These are phyloP conservation scores for Phialophora macrospora DNA, from an alignment of 2,329 filamentous ascomycete species.

Conservation along the genomic window DNA sequence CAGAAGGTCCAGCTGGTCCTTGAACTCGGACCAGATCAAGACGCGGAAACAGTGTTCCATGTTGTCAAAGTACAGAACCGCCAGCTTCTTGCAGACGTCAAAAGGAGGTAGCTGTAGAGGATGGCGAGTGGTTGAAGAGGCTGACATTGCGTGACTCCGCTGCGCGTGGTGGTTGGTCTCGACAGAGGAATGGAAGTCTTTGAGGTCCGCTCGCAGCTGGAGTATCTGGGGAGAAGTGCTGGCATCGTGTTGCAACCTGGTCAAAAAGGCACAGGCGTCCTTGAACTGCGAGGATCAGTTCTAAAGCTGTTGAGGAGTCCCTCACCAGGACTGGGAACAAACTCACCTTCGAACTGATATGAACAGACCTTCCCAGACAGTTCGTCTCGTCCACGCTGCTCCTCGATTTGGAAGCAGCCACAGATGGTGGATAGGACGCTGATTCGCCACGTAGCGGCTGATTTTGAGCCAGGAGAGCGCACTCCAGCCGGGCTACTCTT, in stretches of 20 bases:
- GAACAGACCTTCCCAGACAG: neutral
- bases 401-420: neutral
- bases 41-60: constrained; percentile 39
- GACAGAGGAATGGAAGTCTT: constrained; percentile 25
- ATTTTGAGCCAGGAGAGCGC: constrained; percentile 24
- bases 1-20: constrained; percentile 28
- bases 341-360: constrained; percentile 19
- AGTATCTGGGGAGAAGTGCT: constrained; percentile 11
- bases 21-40: constrained; percentile 33
- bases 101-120: constrained; percentile 28
- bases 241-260: constrained; percentile 15
- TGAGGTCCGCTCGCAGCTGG: constrained; percentile 24
- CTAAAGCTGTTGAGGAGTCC: neutral
- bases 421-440: neutral
- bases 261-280: constrained; percentile 30
- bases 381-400: neutral
- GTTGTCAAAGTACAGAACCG: constrained; percentile 37
- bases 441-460: neutral
- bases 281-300: constrained; percentile 24
- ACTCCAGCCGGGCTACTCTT: constrained; percentile 31
- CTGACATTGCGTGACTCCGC: neutral
- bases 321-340: neutral
- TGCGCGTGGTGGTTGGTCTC: constrained; percentile 23
- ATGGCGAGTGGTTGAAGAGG: neutral
- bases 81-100: constrained; percentile 29